Percentiles rank a stretch among this genome's conserved stretches.
These are phyloP conservation scores for Emmonsiellopsis sp. DNA, from an alignment of 2,329 filamentous ascomycete species.

Conservation along the genomic window DNA sequence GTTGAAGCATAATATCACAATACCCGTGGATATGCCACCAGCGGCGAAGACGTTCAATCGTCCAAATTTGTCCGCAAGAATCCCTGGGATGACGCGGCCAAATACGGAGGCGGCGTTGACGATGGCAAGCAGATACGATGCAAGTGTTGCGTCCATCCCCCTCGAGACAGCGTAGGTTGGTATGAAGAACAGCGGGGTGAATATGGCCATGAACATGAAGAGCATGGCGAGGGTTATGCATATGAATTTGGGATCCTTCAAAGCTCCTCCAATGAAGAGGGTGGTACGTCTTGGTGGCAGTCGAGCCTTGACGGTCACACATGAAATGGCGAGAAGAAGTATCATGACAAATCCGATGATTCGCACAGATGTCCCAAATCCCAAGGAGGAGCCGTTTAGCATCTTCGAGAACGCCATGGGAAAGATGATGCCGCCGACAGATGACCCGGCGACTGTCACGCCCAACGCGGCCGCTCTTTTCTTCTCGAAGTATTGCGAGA, in stretches of 20 bases:
- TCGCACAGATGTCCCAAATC: constrained; percentile 46
- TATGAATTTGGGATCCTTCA: constrained; percentile 16
- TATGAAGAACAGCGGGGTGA: constrained; percentile 25
- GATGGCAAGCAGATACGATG: constrained; percentile 22
- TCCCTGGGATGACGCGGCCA: constrained; percentile 26
- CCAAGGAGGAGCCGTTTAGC: constrained; percentile 35
- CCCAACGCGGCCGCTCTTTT: constrained; percentile 42
- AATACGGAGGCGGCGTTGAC: constrained; percentile 26
- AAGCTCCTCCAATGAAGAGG: constrained; percentile 15
- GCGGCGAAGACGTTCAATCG: constrained; percentile 21
- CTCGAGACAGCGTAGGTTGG: constrained; percentile 18
- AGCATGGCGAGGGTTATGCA: constrained; percentile 15
- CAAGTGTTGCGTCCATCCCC: constrained; percentile 16
- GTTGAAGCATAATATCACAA: constrained; percentile 24
- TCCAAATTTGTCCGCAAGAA: constrained; percentile 26
- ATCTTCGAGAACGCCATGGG: constrained; percentile 42
- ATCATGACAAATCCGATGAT: constrained; percentile 45
- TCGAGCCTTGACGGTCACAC: constrained; percentile 16
- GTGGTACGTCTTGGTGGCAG: constrained; percentile 16
- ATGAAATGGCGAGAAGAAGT: constrained; percentile 34
- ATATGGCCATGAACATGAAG: constrained; percentile 21
- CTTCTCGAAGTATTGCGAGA: constrained; percentile 42
- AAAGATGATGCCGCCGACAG: constrained; percentile 46
- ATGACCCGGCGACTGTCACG: constrained; percentile 38
- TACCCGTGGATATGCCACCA: constrained; percentile 17